Percentiles rank a stretch among this genome's conserved stretches.
Evolutionary conservation across 345 rosid genomes (phyloP).

Genomic region (Aethionema arabicum): DNA sequence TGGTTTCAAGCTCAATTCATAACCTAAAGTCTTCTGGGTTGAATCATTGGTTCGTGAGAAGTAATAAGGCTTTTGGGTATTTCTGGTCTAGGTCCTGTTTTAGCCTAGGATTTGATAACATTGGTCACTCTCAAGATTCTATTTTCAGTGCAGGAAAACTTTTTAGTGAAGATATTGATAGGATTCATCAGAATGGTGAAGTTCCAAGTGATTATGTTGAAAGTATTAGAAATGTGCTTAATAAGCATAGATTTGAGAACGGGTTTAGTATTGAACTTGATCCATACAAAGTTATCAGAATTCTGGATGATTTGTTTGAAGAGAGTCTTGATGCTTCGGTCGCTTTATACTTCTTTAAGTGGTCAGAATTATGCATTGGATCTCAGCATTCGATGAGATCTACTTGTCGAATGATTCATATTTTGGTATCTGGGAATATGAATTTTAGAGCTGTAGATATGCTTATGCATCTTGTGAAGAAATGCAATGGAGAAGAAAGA

Average conservation of each 20-base stretch:
- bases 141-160: not conserved
- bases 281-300: conserved; percentile 30
- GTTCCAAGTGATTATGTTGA: conserved; percentile 25
- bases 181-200: conserved; percentile 9
- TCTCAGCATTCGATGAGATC: conserved; percentile 29
- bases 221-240: conserved; percentile 29
- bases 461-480: conserved; percentile 35
- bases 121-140: not conserved
- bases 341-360: conserved; percentile 46
- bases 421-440: conserved; percentile 47
- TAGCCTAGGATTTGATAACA: too few species aligned
- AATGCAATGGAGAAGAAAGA: conserved; percentile 32
- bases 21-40: conserved; percentile 25
- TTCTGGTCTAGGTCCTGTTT: conserved; percentile 11
- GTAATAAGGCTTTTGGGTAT: conserved; percentile 20
- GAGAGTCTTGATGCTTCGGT: conserved; percentile 46
- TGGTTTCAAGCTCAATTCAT: conserved; percentile 32
- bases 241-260: conserved; percentile 28
- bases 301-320: conserved; percentile 39
- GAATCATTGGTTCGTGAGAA: conserved; percentile 19
- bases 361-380: conserved; percentile 43
- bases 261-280: conserved; percentile 32
- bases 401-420: conserved; percentile 40
- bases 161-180: conserved; percentile 30
- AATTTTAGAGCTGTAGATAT: conserved; percentile 41